Base-by-base conservation (phyloP, 2,329 filamentous ascomycete genomes). In the Fusarium piperis region DNA sequence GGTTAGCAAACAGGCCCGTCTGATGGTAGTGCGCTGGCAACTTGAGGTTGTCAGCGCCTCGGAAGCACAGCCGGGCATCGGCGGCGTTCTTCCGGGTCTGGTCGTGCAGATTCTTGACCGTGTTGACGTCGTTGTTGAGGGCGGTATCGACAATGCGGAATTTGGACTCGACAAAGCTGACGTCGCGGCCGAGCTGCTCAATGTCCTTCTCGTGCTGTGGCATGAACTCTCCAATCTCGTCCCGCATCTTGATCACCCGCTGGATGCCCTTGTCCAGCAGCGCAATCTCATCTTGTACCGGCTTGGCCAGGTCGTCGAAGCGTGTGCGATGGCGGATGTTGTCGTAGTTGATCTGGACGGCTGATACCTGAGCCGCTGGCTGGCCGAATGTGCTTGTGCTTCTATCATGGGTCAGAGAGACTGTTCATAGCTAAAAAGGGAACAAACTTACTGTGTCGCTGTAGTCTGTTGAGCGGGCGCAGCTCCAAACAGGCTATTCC, bases 271-370 rank as follows among this genome's bases (percentile, higher is more conserved):
- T 88, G 81, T 99, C 95, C 70, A 97, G 90, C 11, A 86, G 83
- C 69, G 93, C 90, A 68, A 99, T 93, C 73, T 94, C 85, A 69
- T 90, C 89, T 78, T 97, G 94, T 16, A 97, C 85, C 32, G 93
- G 90, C 73, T 95, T 92, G 67, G 93, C 90, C 30, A 97, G 91
- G 80, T 97, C 95, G 78, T 94, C 94, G 84, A 96, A 98, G 68
- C 96, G 93, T 4, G 94, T 97, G 0, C 95, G 97, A 16, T 93
- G 92, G 59, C 94, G 90, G 67, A 98, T 85, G 78, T 93, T 93
- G 74, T 89, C 89, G 59, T 93, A 83, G 80, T 96, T 93, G 76
- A 97, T 93, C 76, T 93, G 91, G 18, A 94, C 92, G 18, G 92
- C 93, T 1, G 92, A 90, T 16, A 91, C 86, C 71, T 88, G 86